phyloP scores from a whole-genome alignment of 306 rosid species.

The Vigna trinervia region DNA sequence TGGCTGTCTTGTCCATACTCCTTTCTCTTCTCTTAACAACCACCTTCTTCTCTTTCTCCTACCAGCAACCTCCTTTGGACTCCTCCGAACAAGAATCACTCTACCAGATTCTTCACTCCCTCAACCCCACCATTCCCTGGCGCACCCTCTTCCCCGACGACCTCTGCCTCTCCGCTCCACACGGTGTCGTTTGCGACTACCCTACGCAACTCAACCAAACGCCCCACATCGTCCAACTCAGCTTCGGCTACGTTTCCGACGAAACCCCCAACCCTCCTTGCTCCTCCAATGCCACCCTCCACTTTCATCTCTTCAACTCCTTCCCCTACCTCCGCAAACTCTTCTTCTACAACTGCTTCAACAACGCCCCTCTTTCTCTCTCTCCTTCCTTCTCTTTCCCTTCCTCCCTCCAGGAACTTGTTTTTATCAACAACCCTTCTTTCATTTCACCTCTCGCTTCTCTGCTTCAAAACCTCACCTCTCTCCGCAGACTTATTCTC shows the following conservation, averaged over 20 bases:
- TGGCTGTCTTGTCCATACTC: neutral
- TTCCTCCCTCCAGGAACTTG: conserved; percentile 64
- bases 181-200: conserved; percentile 72
- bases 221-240: conserved; percentile 66
- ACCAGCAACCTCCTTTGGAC: conserved; percentile 55
- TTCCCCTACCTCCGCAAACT: conserved; percentile 72
- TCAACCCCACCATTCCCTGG: conserved; percentile 76
- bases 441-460: conserved; percentile 45
- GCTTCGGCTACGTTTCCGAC: conserved; percentile 80
- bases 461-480: conserved; percentile 56
- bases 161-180: conserved; percentile 69
- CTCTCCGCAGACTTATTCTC: conserved; percentile 58
- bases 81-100: conserved; percentile 59
- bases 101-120: conserved; percentile 59
- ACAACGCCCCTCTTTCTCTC: conserved; percentile 26
- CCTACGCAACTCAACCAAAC: neutral
- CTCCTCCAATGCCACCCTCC: conserved; percentile 56
- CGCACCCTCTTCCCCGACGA: conserved; percentile 66
- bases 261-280: conserved; percentile 76
- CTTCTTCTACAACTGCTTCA: conserved; percentile 83
- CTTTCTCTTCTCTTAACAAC: neutral
- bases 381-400: conserved; percentile 1
- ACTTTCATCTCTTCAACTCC: conserved; percentile 64
- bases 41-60: conserved; percentile 39
- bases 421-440: conserved; percentile 74